Evolutionary conservation across 116 monocot species (phyloP).

Genomic region (Papilionanthe hybrid): DNA sequence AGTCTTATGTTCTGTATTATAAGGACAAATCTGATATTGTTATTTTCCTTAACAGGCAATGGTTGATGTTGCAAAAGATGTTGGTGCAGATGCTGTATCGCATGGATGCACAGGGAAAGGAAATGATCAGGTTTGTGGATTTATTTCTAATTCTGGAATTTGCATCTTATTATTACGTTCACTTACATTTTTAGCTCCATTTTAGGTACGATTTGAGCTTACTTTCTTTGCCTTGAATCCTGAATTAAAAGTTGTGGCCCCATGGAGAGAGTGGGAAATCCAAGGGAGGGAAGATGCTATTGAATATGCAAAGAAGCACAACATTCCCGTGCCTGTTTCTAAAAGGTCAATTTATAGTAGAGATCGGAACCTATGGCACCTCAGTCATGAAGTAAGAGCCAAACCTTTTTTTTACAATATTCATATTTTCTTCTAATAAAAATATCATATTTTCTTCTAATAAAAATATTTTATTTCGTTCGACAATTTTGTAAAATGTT

Average conservation of each 20-base stretch:
- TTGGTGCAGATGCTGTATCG: constrained; percentile 95
- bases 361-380: constrained; percentile 95
- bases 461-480: not conserved
- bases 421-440: not conserved
- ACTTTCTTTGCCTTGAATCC: constrained; percentile 90
- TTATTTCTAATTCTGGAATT: constrained; percentile 1
- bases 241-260: constrained; percentile 81
- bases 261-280: constrained; percentile 99
- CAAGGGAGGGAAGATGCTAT: constrained; percentile 92
- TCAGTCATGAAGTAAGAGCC: constrained; percentile 82
- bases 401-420: not conserved
- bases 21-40: not conserved
- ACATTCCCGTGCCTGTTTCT: constrained; percentile 81
- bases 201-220: constrained; percentile 87
- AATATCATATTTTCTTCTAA: not conserved
- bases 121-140: constrained; percentile 82
- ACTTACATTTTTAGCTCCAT: not conserved
- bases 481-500: not conserved
- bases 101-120: constrained; percentile 99
- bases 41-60: constrained; percentile 48
- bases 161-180: not conserved
- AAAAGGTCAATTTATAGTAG: constrained; percentile 98
- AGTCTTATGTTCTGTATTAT: not conserved
- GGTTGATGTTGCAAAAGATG: constrained; percentile 96
- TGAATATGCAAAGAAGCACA: constrained; percentile 89